Evolutionary conservation across 1,284 basidiomycete species (phyloP).

Genomic region (Irpex sp.): DNA sequence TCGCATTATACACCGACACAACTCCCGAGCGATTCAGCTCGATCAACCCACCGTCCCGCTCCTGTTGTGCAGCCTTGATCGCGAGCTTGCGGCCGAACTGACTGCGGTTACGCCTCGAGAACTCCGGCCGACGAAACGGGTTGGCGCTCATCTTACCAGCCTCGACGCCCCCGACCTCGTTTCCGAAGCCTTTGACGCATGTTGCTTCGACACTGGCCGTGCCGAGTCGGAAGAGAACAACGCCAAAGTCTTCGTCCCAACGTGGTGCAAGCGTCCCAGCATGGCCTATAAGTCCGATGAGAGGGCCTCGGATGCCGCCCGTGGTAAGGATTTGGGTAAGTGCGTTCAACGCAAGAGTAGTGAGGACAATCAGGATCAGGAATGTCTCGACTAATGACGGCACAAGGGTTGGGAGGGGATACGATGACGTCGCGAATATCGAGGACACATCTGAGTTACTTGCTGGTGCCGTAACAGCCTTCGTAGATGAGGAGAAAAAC

Average conservation of each 20-base stretch:
- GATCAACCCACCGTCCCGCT: constrained; percentile 30
- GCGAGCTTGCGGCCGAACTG: not conserved
- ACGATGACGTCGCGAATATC: constrained; percentile 31
- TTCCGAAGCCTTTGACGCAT: constrained; percentile 64
- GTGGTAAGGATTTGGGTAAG: constrained; percentile 63
- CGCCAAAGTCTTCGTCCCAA: constrained; percentile 71
- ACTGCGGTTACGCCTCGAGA: constrained; percentile 2
- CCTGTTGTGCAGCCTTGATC: constrained; percentile 8
- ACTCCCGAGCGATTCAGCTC: constrained; percentile 43
- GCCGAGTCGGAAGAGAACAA: constrained; percentile 65
- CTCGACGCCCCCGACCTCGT: constrained; percentile 56
- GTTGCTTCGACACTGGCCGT: constrained; percentile 74
- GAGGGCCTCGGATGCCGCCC: constrained; percentile 40
- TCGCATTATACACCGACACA: constrained; percentile 30
- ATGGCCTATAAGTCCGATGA: constrained; percentile 49
- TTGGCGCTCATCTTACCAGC: constrained; percentile 17
- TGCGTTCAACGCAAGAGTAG: constrained; percentile 55
- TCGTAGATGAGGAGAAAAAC: not conserved
- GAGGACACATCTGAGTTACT: not conserved
- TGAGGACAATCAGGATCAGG: constrained; percentile 48
- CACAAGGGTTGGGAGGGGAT: constrained; percentile 69
- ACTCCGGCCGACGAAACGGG: constrained; percentile 15
- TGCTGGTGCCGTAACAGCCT: not conserved
- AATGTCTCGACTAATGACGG: constrained; percentile 67
- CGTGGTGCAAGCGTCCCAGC: constrained; percentile 38